phyloP scores from a whole-genome alignment of 768 basidiomycete genomes.

The Leccinum barrowsii region DNA sequence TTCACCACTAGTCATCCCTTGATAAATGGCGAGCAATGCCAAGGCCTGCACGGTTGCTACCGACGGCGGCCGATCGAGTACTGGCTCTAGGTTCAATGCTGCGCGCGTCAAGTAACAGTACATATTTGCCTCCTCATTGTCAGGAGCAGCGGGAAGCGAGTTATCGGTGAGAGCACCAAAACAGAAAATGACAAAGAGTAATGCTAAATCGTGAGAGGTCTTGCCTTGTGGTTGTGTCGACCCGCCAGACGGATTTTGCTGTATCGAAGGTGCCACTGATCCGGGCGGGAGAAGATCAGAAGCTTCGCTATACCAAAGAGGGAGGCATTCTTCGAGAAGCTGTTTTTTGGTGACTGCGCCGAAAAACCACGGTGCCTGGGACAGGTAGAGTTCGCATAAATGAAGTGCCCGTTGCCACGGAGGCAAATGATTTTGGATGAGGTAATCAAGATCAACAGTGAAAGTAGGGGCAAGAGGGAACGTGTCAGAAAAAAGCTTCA shows the following conservation, averaged over 20 bases:
- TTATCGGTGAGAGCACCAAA: constrained; percentile 60
- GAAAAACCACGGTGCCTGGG: constrained; percentile 80
- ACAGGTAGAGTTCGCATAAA: constrained; percentile 66
- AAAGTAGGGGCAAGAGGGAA: constrained; percentile 50
- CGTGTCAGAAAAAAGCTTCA: constrained; percentile 30
- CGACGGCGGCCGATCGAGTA: constrained; percentile 68
- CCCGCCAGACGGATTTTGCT: background rate
- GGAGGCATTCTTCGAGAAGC: constrained; percentile 61
- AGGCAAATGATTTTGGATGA: constrained; percentile 53
- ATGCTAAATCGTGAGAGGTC: constrained; percentile 57
- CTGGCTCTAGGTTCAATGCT: constrained; percentile 61
- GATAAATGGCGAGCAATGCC: constrained; percentile 60
- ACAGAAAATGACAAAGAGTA: constrained; percentile 60
- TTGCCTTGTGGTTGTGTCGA: constrained; percentile 16
- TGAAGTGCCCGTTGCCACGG: constrained; percentile 54
- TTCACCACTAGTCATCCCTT: constrained; percentile 63
- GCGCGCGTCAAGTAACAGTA: constrained; percentile 63
- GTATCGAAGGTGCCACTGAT: constrained; percentile 22
- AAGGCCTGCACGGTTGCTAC: constrained; percentile 67
- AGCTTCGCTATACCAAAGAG: constrained; percentile 60
- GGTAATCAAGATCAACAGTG: constrained; percentile 41
- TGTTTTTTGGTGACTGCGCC: constrained; percentile 64
- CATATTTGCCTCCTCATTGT: constrained; percentile 48
- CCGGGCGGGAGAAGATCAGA: constrained; percentile 24
- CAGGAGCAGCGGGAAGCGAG: constrained; percentile 47